These are phyloP conservation scores for Camelina sativa DNA, from an alignment of 345 rosid species.

Conservation along the genomic window DNA sequence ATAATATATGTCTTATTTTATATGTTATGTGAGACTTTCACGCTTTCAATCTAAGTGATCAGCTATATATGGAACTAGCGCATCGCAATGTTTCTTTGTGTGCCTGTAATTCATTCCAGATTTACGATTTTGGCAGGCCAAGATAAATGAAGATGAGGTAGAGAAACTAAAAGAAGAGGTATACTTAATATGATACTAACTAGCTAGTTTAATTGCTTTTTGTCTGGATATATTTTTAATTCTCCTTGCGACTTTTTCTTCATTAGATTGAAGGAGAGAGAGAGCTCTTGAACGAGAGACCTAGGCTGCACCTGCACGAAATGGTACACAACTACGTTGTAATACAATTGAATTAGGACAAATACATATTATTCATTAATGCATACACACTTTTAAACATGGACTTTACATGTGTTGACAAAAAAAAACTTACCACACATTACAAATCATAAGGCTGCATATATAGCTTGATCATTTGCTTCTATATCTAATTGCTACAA, in stretches of 20 bases:
- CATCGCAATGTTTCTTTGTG: neutral
- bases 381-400: neutral
- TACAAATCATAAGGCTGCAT: neutral
- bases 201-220: neutral
- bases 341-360: neutral
- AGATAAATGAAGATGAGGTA: constrained; percentile 48
- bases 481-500: neutral
- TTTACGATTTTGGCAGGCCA: constrained; percentile 45
- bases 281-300: constrained; percentile 17
- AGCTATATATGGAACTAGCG: neutral
- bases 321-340: constrained; percentile 9
- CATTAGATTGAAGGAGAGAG: constrained; percentile 17
- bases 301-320: constrained; percentile 19
- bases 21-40: neutral
- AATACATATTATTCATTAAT: neutral
- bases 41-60: neutral
- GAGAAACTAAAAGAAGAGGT: constrained; percentile 55
- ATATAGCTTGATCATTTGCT: no score
- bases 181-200: neutral
- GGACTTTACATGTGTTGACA: neutral
- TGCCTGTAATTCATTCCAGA: neutral
- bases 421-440: no score
- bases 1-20: no score
- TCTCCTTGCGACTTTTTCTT: neutral
- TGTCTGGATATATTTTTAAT: neutral